Conservation (phyloP, 306 rosid species). For the Quillaja saponaria region DNA sequence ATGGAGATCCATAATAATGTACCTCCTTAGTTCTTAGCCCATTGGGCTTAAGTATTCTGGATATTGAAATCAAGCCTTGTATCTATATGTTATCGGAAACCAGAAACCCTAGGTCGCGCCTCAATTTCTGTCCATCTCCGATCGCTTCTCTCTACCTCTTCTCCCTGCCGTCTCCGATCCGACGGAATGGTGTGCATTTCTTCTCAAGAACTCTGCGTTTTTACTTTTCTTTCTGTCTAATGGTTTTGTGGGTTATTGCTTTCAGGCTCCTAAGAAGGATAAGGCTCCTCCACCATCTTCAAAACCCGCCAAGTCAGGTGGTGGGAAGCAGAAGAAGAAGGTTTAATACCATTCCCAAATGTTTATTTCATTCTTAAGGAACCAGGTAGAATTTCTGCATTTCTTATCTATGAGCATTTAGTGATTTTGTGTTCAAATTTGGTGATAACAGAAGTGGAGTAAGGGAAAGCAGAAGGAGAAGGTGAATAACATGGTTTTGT, state of each 20-base stretch:
- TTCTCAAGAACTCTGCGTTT: background rate
- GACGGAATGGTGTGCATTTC: constrained; percentile 30
- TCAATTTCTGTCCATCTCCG: background rate
- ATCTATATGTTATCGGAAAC: no score
- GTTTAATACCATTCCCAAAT: constrained; percentile 13
- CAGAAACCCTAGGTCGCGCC: constrained; percentile 39
- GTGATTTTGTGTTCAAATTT: background rate
- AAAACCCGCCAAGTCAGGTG: constrained; percentile 68
- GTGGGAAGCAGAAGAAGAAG: constrained; percentile 83
- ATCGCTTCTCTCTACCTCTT: background rate
- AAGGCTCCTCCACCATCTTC: constrained; percentile 73
- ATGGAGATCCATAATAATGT: no score
- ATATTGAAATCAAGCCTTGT: no score
- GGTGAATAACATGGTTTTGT: constrained; percentile 71
- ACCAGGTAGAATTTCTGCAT: no score
- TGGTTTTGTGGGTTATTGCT: background rate
- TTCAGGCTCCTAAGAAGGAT: constrained; percentile 72
- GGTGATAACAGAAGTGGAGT: constrained; percentile 64
- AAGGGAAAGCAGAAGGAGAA: constrained; percentile 82
- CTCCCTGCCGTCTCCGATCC: background rate
- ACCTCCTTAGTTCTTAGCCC: no score
- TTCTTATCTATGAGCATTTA: no score
- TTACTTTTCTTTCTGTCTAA: background rate
- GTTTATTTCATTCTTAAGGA: background rate
- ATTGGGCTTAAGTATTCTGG: no score